A percentile compares a stretch with the other conserved stretches of the same genome.
Conservation (phyloP, 2,329 filamentous ascomycete species). For the Diplocarpon rosae region DNA sequence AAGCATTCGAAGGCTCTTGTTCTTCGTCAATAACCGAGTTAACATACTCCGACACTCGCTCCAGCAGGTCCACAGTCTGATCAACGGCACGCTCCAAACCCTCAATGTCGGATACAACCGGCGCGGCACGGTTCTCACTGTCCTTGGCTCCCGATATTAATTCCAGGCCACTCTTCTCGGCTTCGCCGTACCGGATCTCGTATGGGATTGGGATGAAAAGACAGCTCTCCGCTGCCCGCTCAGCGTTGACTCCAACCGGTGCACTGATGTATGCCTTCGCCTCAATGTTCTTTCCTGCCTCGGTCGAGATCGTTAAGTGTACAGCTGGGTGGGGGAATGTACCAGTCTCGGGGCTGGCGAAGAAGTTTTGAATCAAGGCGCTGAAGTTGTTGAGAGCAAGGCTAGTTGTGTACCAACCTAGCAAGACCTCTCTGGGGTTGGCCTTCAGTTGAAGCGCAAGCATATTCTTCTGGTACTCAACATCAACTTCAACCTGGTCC, state of each 20-base stretch:
- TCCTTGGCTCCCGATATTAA: conserved; percentile 75
- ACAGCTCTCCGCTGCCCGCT: conserved; percentile 91
- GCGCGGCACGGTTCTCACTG: conserved; percentile 59
- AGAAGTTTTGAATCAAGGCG: conserved; percentile 99
- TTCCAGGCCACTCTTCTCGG: conserved; percentile 68
- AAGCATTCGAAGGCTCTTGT: conserved; percentile 73
- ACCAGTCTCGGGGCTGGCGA: conserved; percentile 90
- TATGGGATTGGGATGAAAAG: conserved; percentile 96
- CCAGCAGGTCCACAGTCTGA: conserved; percentile 79
- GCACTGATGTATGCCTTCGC: conserved; percentile 91
- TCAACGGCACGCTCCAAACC: conserved; percentile 75
- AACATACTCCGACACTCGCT: conserved; percentile 85
- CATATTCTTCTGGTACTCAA: conserved; percentile 99
- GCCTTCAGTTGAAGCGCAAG: conserved; percentile 88
- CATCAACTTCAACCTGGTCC: conserved; percentile 98
- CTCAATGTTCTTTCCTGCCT: conserved; percentile 79
- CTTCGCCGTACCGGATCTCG: conserved; percentile 80
- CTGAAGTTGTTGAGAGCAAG: conserved; percentile 97
- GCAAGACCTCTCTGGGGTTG: conserved; percentile 82
- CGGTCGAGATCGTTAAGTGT: conserved; percentile 87
- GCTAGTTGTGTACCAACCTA: conserved; percentile 97
- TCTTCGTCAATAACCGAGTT: conserved; percentile 92
- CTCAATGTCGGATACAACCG: conserved; percentile 80
- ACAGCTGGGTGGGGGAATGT: conserved; percentile 97
- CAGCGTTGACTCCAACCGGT: conserved; percentile 86